Evolutionary conservation across 441 rosid genomes (phyloP).

Genomic region (Bocquillonia castaneifolia): DNA sequence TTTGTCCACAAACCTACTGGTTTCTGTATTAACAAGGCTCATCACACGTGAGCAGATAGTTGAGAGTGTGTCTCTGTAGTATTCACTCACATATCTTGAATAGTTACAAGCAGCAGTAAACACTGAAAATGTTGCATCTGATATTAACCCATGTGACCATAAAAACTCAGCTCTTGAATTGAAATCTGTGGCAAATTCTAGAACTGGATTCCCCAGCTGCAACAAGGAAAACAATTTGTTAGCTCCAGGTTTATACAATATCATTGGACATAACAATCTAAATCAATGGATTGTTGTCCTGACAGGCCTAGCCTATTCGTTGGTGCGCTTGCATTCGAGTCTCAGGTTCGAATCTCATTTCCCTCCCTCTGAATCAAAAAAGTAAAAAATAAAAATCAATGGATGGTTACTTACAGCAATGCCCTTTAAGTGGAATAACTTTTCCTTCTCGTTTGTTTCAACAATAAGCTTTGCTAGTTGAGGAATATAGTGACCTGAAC

Average conservation of each 20-base stretch:
- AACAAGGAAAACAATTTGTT: background rate
- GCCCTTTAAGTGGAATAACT: conserved; percentile 75
- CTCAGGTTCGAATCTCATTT: too few relatives aligned
- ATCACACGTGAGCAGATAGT: conserved; percentile 72
- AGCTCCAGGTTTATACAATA: background rate
- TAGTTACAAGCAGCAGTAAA: conserved; percentile 88
- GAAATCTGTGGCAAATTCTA: conserved; percentile 78
- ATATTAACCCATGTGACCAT: conserved; percentile 94
- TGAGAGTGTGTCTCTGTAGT: conserved; percentile 75
- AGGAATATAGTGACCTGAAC: conserved; percentile 86
- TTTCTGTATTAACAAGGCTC: conserved; percentile 74
- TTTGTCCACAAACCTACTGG: conserved; percentile 89
- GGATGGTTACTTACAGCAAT: conserved; percentile 64
- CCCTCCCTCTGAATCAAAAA: too few relatives aligned
- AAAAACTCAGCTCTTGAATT: conserved; percentile 92
- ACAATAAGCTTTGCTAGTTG: conserved; percentile 85
- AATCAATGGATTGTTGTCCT: background rate
- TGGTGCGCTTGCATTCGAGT: too few relatives aligned
- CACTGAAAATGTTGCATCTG: conserved; percentile 77
- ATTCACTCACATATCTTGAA: conserved; percentile 90
- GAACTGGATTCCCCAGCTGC: conserved; percentile 91
- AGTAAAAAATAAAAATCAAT: background rate
- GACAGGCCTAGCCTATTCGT: too few relatives aligned
- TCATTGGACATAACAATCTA: too few relatives aligned
- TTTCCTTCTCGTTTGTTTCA: conserved; percentile 57